A percentile compares a stretch with the other conserved stretches of the same genome.
Conservation (phyloP, 176 grass and related monocot genomes). For the Zea mays region DNA sequence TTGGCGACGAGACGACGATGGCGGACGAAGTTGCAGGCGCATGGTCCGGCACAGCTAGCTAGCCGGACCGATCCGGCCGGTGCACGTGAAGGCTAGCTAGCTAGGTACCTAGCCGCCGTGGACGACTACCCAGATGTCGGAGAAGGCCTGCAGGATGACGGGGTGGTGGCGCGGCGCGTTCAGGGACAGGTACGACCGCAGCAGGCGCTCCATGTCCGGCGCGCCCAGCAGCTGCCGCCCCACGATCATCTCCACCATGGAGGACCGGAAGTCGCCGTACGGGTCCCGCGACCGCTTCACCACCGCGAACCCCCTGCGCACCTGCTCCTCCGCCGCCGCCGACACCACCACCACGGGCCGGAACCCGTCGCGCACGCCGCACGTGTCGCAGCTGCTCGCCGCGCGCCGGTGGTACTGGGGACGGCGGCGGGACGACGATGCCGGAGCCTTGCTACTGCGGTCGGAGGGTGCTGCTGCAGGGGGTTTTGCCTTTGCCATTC, state of each 20-base stretch:
- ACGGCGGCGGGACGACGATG: background rate
- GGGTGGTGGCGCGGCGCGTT: constrained; percentile 83
- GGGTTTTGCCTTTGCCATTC: no score
- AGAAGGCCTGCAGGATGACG: constrained; percentile 94
- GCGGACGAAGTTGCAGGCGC: no score
- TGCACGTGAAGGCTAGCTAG: no score
- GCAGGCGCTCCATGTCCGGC: constrained; percentile 77
- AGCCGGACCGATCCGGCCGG: no score
- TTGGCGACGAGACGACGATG: no score
- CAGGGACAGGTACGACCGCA: constrained; percentile 81
- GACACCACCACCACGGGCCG: constrained; percentile 47
- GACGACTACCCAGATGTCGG: constrained; percentile 86
- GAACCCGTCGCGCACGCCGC: constrained; percentile 74
- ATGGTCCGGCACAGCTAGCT: no score
- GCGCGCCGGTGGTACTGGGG: constrained; percentile 16
- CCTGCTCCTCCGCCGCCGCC: constrained; percentile 51
- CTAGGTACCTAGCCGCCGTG: constrained; percentile 40
- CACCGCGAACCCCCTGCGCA: constrained; percentile 68
- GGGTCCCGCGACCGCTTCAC: constrained; percentile 86
- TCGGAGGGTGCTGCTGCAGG: no score
- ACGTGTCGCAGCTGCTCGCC: constrained; percentile 62
- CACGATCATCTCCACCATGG: constrained; percentile 98
- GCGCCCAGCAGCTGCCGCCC: constrained; percentile 67
- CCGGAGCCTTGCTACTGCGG: no score
- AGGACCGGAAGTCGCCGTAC: constrained; percentile 78